A percentile compares a stretch with the other conserved stretches of the same genome.
Conservation (phyloP, 1,284 basidiomycete genomes). For the Apiotrichum akiyoshidainum region DNA sequence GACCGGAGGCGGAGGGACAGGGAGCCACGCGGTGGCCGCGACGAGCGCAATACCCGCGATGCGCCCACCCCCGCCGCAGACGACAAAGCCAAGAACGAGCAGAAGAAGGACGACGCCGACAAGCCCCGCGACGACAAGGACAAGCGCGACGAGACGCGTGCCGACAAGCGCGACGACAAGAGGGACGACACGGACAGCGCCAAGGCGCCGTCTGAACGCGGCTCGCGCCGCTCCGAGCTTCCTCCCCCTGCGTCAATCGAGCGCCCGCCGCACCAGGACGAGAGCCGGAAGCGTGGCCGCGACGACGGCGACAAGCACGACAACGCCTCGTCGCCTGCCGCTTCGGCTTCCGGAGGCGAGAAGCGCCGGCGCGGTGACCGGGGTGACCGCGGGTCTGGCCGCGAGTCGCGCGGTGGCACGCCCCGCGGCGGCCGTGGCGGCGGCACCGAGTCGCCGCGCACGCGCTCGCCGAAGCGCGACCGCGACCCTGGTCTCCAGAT, state of each 20-base stretch:
- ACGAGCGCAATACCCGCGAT: constrained; percentile 1
- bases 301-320: not conserved
- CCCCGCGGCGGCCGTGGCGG: too few relatives aligned
- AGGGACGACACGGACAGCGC: not conserved
- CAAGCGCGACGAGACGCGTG: too few relatives aligned
- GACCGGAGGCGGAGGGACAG: not conserved
- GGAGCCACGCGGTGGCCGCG: not conserved
- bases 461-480: too few relatives aligned
- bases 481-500: too few relatives aligned
- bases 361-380: too few relatives aligned
- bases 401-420: too few relatives aligned
- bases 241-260: not conserved
- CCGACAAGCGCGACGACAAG: not conserved
- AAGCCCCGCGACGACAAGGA: too few relatives aligned
- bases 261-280: constrained; percentile 1
- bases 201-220: not conserved
- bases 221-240: not conserved
- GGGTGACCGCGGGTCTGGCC: too few relatives aligned
- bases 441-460: too few relatives aligned
- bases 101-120: too few relatives aligned
- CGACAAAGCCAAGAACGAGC: not conserved
- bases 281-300: constrained; percentile 25
- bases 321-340: too few relatives aligned
- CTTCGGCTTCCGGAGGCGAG: too few relatives aligned
- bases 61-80: not conserved